Base-by-base conservation (phyloP, 2,329 filamentous ascomycete genomes). In the Xylariaceae sp. region DNA sequence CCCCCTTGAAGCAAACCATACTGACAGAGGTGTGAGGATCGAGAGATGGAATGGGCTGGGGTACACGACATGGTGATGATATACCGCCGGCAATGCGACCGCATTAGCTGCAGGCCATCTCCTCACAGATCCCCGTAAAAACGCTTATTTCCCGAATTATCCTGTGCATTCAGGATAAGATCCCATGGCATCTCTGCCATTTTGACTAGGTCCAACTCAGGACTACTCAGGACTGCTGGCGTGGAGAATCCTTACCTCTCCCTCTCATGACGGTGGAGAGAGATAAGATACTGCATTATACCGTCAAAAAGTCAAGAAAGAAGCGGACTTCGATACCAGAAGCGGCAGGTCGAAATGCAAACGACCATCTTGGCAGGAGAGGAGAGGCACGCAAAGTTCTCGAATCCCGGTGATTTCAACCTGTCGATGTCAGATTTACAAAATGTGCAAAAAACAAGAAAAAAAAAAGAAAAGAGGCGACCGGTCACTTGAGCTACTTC, bases 1-100 rank as follows among this genome's bases (percentile, higher is more conserved):
- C 37, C 45, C 49, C 41, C 30, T 40, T 53, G 36, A 54, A 47
- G 47, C 16, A 51, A 55, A 49, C 47, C 57, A 59, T 59, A 5
- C 5, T 55, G 51, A 4, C 18, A 12, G 19, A 37, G 15, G 26
- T 42, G 41, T 26, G 32, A 50, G 5, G 43, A 50, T 37, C 21
- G 37, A 30, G 36, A 34, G 47, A 42, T 48, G 19, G 13, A 42
- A 29, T 15, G 13, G n/a, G 18, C 13, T 36, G 26, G 21, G 18
- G 13, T 13, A 34, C 13, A 19, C 4, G 29, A 18, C 29, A 34
- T 34, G 45, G 26, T 18, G 34, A 52, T 34, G 19, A 39, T 53
- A 53, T 53, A n/a, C 37, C 4, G 26, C n/a, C n/a, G 26, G 8
- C 4, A 8, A 26, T 26, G 26, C 26, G n/a, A n/a, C 8, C 26